These are phyloP conservation scores for Aspergillus amoenus DNA, from an alignment of 2,329 filamentous ascomycete species.

Conservation along the genomic window DNA sequence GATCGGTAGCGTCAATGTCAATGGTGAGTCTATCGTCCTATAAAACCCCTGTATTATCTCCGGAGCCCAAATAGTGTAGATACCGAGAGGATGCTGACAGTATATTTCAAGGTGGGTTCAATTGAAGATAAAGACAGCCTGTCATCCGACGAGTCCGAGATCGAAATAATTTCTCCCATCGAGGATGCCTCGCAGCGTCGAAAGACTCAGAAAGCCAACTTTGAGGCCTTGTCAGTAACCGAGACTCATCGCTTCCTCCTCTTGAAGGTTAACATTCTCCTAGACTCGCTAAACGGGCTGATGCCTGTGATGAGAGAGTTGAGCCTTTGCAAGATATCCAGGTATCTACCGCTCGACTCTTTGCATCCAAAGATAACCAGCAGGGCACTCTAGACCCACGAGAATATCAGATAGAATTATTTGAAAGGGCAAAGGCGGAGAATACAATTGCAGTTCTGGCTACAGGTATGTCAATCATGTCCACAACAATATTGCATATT, in stretches of 20 bases:
- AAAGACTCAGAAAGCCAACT: slow-evolving; percentile 51
- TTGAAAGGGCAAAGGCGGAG: slow-evolving; percentile 76
- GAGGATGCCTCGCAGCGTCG: slow-evolving; percentile 46
- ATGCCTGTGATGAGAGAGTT: slow-evolving; percentile 39
- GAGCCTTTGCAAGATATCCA: slow-evolving; percentile 44
- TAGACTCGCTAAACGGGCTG: slow-evolving; percentile 44
- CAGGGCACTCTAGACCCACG: slow-evolving; percentile 73
- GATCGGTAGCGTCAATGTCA: not conserved
- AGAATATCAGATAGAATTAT: slow-evolving; percentile 90
- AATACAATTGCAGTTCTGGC: slow-evolving; percentile 94
- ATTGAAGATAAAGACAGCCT: slow-evolving; percentile 9
- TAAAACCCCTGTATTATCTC: not conserved
- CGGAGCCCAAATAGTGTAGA: not conserved
- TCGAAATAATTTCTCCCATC: slow-evolving; percentile 21
- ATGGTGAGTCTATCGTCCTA: not conserved
- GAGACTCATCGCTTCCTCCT: not conserved
- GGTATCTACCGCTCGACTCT: slow-evolving; percentile 54
- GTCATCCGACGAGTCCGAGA: slow-evolving; percentile 29
- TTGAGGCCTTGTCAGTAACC: slow-evolving; percentile 46
- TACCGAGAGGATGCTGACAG: not conserved
- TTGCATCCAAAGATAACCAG: slow-evolving; percentile 52
- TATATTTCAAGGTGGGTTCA: not conserved
- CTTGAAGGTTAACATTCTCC: slow-evolving; percentile 7
- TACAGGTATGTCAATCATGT: slow-evolving; percentile 59
- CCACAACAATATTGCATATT: not conserved